phyloP scores from a whole-genome alignment of 768 basidiomycete species.

The Paxillus ammoniavirescens region DNA sequence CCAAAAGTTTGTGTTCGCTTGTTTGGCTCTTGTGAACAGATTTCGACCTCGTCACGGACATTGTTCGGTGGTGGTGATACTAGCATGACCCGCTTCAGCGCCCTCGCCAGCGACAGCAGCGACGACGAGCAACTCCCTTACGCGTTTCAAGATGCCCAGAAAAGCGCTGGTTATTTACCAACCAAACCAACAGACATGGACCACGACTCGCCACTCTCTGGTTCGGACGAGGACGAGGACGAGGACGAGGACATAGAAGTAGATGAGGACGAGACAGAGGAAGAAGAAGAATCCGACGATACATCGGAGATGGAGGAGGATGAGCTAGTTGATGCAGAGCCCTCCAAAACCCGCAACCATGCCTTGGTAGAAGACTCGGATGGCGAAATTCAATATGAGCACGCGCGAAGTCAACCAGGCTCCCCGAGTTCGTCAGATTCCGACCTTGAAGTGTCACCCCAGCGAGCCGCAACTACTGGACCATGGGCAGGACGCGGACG shows the following conservation, averaged over 20 bases:
- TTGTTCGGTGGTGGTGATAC: constrained; percentile 18
- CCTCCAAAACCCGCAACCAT: constrained; percentile 34
- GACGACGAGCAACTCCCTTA: constrained; percentile 47
- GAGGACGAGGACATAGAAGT: constrained; percentile 28
- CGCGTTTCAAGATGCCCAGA: constrained; percentile 26
- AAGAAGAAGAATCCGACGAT: constrained; percentile 38
- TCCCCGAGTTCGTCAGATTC: constrained; percentile 27
- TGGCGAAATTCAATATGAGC: constrained; percentile 49
- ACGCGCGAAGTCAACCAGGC: constrained; percentile 34
- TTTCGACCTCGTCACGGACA: constrained; percentile 7
- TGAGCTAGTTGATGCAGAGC: constrained; percentile 34
- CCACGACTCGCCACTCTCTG: constrained; percentile 27
- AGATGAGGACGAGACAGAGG: constrained; percentile 37
- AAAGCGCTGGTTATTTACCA: constrained; percentile 11
- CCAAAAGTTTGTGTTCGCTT: constrained; percentile 18
- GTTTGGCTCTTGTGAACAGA: constrained; percentile 24
- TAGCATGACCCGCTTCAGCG: constrained; percentile 67
- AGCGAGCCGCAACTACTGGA: constrained; percentile 47
- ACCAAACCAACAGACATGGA: constrained; percentile 30
- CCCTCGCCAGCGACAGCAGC: constrained; percentile 55
- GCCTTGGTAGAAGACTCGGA: constrained; percentile 56
- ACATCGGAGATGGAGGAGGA: constrained; percentile 54
- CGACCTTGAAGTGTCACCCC: constrained; percentile 15
- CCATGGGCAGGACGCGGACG: constrained; percentile 74
- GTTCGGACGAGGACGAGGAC: constrained; percentile 28